Conservation (phyloP, 805 yeast species). For the Wickerhamomyces subpelliculosus region DNA sequence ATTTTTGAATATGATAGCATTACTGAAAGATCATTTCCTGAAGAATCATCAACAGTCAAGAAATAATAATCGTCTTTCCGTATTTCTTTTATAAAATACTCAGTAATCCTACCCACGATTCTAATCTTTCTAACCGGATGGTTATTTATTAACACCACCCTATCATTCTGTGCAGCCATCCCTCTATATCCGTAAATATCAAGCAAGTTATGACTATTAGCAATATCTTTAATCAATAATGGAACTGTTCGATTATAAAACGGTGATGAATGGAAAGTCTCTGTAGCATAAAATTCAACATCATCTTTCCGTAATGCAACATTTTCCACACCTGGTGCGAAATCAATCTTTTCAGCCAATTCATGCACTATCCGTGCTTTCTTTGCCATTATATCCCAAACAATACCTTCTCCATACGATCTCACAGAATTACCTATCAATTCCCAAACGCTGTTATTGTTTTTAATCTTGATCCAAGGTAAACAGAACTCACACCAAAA, state of each 20-base stretch:
- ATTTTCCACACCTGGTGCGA: constrained; percentile 22
- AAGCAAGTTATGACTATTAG: constrained; percentile 11
- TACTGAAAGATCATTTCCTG: constrained; percentile 21
- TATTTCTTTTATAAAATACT: constrained; percentile 19
- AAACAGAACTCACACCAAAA: no score
- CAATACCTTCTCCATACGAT: no score
- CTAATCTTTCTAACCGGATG: constrained; percentile 34
- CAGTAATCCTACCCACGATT: constrained; percentile 30
- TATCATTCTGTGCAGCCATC: constrained; percentile 5
- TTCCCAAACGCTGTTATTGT: no score
- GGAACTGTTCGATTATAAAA: constrained; percentile 24
- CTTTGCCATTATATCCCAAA: not conserved
- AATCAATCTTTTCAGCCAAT: constrained; percentile 4
- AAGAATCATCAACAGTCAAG: constrained; percentile 25
- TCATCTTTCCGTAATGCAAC: constrained; percentile 20
- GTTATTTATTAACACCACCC: constrained; percentile 29
- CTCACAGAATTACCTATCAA: no score
- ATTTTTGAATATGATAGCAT: constrained; percentile 21
- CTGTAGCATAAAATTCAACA: constrained; percentile 27
- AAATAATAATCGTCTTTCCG: constrained; percentile 14
- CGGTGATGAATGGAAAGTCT: constrained; percentile 27
- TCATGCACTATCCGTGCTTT: constrained; percentile 1
- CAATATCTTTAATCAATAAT: constrained; percentile 25
- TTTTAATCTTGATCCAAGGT: no score
- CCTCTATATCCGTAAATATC: constrained; percentile 24